Evolutionary conservation across 306 rosid genomes (phyloP), one percentile per base, ranked within the genome.

Genomic region (Canavalia gladiata): DNA sequence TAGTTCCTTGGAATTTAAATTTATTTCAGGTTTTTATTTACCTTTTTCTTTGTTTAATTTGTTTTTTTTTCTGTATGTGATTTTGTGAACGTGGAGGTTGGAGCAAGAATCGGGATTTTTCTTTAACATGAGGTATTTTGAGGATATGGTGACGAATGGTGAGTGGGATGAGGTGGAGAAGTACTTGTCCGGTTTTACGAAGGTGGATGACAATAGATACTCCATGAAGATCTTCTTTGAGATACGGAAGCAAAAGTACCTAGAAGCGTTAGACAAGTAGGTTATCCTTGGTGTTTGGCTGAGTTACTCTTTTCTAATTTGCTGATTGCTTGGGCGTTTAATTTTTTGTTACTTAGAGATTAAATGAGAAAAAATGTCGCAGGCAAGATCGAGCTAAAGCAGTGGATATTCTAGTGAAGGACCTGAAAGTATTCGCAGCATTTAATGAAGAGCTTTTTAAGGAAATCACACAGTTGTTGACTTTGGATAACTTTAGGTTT

Each of bases 131-230:
- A 93, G 97, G 87, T 90, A 93, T 81, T 96, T 96, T 49, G 99
- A 96, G 86, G 98, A 96, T 74, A 93, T 96, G 99, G 97, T 96
- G 73, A 94, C 94, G 6, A 87, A 84, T 87, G 99, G 99, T 62
- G 99, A 94, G 90, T 96, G 99, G 99, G 99, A 94, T 37, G 99
- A 96, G 91, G 95, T 96, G 78, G 99, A 96, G 83, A 96, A 92
- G 86, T 96, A 96, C 86, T 86, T 96, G 79, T 92, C 99, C 72
- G 99, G 99, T 76, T 94, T 96, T 74, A 96, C 99, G 5, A 96
- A 96, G 92, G 99, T 96, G 41, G 99, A 96, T 81, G 99, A 96
- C 84, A 96, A 96, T 81, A 77, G 99, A 85, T 96, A 96, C 85
- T 96, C 99, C 2, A 96, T 96, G 99, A 96, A 96, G 92, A 96